phyloP scores from a whole-genome alignment of 495 filamentous ascomycete genomes.

The Aspergillus kassunensis region DNA sequence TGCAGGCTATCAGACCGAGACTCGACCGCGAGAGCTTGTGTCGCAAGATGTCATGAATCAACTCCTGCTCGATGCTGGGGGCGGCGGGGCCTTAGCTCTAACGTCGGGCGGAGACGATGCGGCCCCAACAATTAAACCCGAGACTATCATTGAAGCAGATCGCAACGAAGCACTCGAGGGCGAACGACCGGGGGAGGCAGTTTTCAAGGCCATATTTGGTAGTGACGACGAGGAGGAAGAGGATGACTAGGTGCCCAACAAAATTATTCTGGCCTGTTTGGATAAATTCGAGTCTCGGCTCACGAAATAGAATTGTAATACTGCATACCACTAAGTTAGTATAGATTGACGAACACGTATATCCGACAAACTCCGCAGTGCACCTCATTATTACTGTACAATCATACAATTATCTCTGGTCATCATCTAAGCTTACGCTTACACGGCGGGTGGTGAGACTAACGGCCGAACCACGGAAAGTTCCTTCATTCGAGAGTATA shows the following conservation, averaged over 20 bases:
- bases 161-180: constrained; percentile 84
- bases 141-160: constrained; percentile 62
- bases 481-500: not conserved
- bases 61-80: constrained; percentile 30
- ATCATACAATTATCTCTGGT: too few species aligned
- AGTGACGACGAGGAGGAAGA: constrained; percentile 75
- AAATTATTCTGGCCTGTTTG: too few species aligned
- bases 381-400: too few species aligned
- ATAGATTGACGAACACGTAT: not conserved
- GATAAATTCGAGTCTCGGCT: too few species aligned
- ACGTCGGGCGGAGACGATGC: constrained; percentile 6
- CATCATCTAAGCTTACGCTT: not conserved
- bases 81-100: constrained; percentile 6
- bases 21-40: constrained; percentile 33
- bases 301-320: not conserved
- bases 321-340: not conserved
- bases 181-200: constrained; percentile 76
- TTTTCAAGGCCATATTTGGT: constrained; percentile 93
- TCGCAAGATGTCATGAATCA: constrained; percentile 40
- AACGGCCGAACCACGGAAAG: not conserved
- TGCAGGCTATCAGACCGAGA: constrained; percentile 31
- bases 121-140: constrained; percentile 7
- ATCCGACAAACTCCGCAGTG: constrained; percentile 1
- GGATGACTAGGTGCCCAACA: constrained; percentile 25
- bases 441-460: constrained; percentile 6